A percentile compares a stretch with the other conserved stretches of the same genome.
Conservation (phyloP, 2,329 filamentous ascomycete species). For the Atkinsonella texensis region DNA sequence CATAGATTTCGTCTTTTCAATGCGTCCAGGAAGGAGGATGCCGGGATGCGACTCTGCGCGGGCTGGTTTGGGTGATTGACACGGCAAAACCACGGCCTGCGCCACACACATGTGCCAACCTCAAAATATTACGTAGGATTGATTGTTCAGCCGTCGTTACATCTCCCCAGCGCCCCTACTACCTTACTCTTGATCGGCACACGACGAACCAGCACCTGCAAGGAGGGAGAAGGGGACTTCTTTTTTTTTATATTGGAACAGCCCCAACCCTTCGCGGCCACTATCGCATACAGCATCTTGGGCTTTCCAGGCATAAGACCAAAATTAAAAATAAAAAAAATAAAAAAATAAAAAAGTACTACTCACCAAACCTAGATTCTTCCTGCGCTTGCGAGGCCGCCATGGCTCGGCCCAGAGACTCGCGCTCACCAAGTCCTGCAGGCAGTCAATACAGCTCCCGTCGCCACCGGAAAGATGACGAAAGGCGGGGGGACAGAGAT, state of each 20-base stretch:
- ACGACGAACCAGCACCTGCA: not conserved
- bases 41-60: not conserved
- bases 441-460: constrained; percentile 68
- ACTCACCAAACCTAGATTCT: constrained; percentile 26
- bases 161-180: not conserved
- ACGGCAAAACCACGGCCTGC: constrained; percentile 2
- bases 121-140: too few species aligned
- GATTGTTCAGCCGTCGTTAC: not conserved
- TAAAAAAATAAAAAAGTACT: constrained; percentile 20
- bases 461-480: constrained; percentile 52
- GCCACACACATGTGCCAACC: constrained; percentile 1
- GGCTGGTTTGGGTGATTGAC: not conserved
- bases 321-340: not conserved
- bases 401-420: constrained; percentile 55
- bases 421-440: constrained; percentile 88
- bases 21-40: not conserved
- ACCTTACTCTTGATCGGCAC: not conserved
- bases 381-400: constrained; percentile 29
- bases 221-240: not conserved
- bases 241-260: not conserved
- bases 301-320: not conserved
- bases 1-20: not conserved
- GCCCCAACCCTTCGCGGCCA: not conserved
- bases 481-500: constrained; percentile 42
- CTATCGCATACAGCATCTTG: not conserved